Evolutionary conservation across 352 stramenopile genomes (phyloP).

Genomic region (Phytopythium ostracodes): DNA sequence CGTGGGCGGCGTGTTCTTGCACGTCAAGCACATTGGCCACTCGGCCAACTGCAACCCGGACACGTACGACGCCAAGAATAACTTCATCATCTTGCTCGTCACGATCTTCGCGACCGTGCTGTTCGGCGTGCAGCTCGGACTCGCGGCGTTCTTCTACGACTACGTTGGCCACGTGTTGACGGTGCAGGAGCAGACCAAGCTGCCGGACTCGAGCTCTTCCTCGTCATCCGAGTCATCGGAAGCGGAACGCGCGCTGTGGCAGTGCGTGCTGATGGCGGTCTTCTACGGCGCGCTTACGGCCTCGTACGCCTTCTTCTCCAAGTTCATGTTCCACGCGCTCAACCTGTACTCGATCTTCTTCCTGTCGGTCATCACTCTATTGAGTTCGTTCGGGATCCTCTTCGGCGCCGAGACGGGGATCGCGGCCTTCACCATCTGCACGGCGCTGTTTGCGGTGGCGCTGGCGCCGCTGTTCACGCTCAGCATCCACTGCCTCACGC

Average conservation of each 20-base stretch:
- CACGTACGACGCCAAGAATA: slow-evolving; percentile 79
- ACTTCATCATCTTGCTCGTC: slow-evolving; percentile 81
- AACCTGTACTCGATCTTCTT: slow-evolving; percentile 78
- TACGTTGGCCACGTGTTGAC: slow-evolving; percentile 65
- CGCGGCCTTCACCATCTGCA: slow-evolving; percentile 40
- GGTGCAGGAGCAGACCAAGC: slow-evolving; percentile 7
- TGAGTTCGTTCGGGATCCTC: slow-evolving; percentile 64
- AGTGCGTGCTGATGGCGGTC: slow-evolving; percentile 63
- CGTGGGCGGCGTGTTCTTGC: slow-evolving; percentile 77
- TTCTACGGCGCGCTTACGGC: slow-evolving; percentile 71
- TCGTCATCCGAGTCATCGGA: slow-evolving; percentile 13
- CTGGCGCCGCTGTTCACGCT: slow-evolving; percentile 78
- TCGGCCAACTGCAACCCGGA: slow-evolving; percentile 77
- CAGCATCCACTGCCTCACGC: slow-evolving; percentile 79
- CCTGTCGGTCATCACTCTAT: slow-evolving; percentile 55
- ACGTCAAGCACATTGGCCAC: slow-evolving; percentile 66
- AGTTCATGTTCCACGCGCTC: slow-evolving; percentile 71
- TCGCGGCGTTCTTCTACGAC: slow-evolving; percentile 78
- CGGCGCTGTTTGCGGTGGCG: slow-evolving; percentile 59
- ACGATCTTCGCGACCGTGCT: slow-evolving; percentile 78
- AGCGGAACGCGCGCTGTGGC: slow-evolving; percentile 38
- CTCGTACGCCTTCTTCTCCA: slow-evolving; percentile 74
- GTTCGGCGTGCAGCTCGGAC: slow-evolving; percentile 71
- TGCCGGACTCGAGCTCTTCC: slow-evolving; percentile 11
- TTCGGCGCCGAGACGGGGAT: slow-evolving; percentile 58